A percentile compares a stretch with the other conserved stretches of the same genome.
phyloP scores from a whole-genome alignment of 228 moss, liverwort and hornwort species.

The Sphagnum magellanicum region DNA sequence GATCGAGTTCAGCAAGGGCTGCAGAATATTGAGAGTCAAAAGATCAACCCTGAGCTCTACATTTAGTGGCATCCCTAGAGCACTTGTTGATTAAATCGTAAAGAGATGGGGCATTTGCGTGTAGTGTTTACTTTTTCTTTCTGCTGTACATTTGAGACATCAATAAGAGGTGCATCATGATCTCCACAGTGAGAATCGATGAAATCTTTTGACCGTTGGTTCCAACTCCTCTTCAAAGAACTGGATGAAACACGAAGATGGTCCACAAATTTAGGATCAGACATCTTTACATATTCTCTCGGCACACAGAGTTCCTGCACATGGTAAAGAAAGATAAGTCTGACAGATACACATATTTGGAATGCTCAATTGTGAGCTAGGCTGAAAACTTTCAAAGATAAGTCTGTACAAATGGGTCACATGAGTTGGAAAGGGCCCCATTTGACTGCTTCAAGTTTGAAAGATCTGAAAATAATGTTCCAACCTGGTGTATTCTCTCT shows the following conservation, averaged over 20 bases:
- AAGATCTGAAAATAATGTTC: not conserved
- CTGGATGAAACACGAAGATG: slow-evolving; percentile 29
- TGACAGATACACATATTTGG: not conserved
- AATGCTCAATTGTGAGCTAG: not conserved
- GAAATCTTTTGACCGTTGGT: slow-evolving; percentile 14
- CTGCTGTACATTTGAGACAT: slow-evolving; percentile 30
- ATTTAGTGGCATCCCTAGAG: no score
- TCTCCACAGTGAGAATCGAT: slow-evolving; percentile 20
- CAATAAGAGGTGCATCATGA: slow-evolving; percentile 18
- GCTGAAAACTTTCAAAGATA: not conserved
- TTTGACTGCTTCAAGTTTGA: no score
- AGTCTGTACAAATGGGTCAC: not conserved
- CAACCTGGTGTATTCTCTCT: no score
- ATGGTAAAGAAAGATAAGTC: not conserved
- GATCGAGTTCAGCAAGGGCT: no score
- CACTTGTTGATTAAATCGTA: slow-evolving; percentile 22
- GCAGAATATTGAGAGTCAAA: no score
- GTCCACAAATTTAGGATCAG: slow-evolving; percentile 29
- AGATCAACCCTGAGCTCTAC: no score
- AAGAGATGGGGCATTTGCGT: slow-evolving; percentile 28
- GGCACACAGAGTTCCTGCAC: slow-evolving; percentile 45
- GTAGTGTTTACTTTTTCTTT: slow-evolving; percentile 8
- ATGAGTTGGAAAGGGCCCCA: no score
- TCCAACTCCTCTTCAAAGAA: slow-evolving; percentile 38
- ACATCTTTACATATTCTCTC: slow-evolving; percentile 37